phyloP scores from a whole-genome alignment of 2,329 filamentous ascomycete genomes.

The Fusarium hainanense region DNA sequence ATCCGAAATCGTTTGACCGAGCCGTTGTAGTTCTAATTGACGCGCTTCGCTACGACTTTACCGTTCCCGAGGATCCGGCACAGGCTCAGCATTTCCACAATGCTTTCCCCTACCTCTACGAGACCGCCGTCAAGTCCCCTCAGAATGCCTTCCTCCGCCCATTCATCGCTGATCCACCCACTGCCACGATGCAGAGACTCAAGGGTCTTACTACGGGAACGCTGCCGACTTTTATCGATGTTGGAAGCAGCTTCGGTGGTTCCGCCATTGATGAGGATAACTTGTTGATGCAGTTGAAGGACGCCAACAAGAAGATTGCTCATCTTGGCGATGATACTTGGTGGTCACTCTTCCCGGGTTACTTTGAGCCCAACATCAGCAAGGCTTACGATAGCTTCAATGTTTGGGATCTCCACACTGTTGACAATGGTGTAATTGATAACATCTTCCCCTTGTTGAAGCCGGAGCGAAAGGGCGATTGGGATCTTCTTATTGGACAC shows the following conservation, averaged over 20 bases:
- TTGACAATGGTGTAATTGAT: constrained; percentile 93
- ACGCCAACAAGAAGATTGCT: constrained; percentile 79
- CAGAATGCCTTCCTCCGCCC: constrained; percentile 89
- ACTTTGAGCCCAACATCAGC: constrained; percentile 89
- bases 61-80: constrained; percentile 72
- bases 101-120: constrained; percentile 86
- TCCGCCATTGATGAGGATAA: constrained; percentile 96
- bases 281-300: constrained; percentile 72
- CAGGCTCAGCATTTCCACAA: constrained; percentile 76
- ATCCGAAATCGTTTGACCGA: constrained; percentile 91
- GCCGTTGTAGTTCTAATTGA: constrained; percentile 92
- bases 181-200: constrained; percentile 88
- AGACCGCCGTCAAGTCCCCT: constrained; percentile 79
- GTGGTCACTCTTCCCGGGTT: constrained; percentile 91
- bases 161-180: constrained; percentile 97
- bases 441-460: constrained; percentile 88
- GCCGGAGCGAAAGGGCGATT: constrained; percentile 71
- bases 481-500: constrained; percentile 96
- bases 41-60: constrained; percentile 96
- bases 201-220: constrained; percentile 97
- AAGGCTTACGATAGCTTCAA: constrained; percentile 96
- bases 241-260: constrained; percentile 94
- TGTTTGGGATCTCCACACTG: constrained; percentile 96
- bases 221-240: constrained; percentile 91
- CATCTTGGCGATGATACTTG: constrained; percentile 99